Evolutionary conservation across 805 yeast species (phyloP).

Genomic region (Grigorovia transvaalensis): DNA sequence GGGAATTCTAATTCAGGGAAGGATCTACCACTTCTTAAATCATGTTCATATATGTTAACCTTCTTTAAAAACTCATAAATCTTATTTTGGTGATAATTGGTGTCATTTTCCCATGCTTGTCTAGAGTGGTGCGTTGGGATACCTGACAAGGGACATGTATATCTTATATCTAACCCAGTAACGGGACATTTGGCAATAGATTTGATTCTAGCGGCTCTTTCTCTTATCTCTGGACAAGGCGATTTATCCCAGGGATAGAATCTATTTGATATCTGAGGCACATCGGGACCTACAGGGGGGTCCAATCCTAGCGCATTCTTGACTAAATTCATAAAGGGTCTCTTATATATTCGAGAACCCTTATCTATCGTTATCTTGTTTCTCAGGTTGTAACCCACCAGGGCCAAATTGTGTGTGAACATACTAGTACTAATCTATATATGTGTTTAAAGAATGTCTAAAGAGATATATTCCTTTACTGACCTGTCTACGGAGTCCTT

Average conservation of each 20-base stretch:
- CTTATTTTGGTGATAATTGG: conserved; percentile 54
- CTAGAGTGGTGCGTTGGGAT: conserved; percentile 91
- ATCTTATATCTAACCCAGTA: conserved; percentile 71
- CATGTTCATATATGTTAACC: conserved; percentile 91
- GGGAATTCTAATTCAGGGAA: conserved; percentile 97
- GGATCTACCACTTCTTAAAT: conserved; percentile 83
- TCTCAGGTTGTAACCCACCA: neutral
- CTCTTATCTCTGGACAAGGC: conserved; percentile 77
- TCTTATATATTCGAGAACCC: neutral
- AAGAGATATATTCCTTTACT: neutral
- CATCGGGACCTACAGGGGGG: conserved; percentile 53
- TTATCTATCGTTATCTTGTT: neutral
- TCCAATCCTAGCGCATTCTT: conserved; percentile 47
- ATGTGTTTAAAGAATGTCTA: too few relatives aligned
- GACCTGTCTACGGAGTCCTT: neutral
- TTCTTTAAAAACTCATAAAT: conserved; percentile 68
- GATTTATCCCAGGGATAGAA: conserved; percentile 90
- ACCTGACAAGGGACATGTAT: conserved; percentile 88
- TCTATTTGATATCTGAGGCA: conserved; percentile 61
- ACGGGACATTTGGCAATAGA: conserved; percentile 88
- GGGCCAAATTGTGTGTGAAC: neutral
- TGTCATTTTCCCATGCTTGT: conserved; percentile 84
- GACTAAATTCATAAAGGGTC: conserved; percentile 17
- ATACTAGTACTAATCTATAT: neutral
- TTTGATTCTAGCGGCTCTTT: conserved; percentile 84